Base-by-base conservation (phyloP, 371 early-diverging fungal species). In the Phascolomyces articulosus region DNA sequence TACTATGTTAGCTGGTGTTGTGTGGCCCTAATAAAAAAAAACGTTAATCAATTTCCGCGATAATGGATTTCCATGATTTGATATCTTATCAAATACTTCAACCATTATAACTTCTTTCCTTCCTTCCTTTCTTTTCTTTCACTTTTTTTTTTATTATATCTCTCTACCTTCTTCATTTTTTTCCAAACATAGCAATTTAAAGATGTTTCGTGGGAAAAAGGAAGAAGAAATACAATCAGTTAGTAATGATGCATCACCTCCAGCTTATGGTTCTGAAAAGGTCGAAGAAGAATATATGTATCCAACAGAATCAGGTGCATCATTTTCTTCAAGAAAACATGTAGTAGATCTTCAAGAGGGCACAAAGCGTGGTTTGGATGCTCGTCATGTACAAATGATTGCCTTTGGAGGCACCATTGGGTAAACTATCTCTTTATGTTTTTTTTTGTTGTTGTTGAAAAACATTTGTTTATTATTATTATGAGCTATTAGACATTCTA, bases 361-460 rank as follows among this genome's bases (percentile, higher is more conserved):
- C 0, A 62, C 74, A 20, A 80, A 90, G 64, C 86, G 92, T 49
- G 80, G 82, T 62, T 78, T 93, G 54, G 79, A 78, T 63, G 84
- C 89, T 57, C 83, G 93, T 40, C 93, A 93, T 67, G 85, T 93
- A 73, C 82, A 87, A 62, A 94, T 93, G 93, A 92, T 93, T 66
- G 87, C 90, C 48, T 83, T 91, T 23, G 90, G 90, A 69, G 87
- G 87, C 20, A 69, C 68, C 66, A 73, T 72, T 69, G 75, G 74
- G 74, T 74, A 77, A 85, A 10, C 6, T 34, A 34, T 34, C 11
- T 34, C 34, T 2, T 6, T 9, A 34, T 34, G 34, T 34, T 34
- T 9, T 10, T 20, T 24, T 40, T 57, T 31, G 15, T 57, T 44
- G 28, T 34, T 34, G 54, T 54, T 9, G 27, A 29, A 18, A 24